phyloP scores from a whole-genome alignment of 164 flowering plant genomes.

The Kalanchoe fedtschenkoi region DNA sequence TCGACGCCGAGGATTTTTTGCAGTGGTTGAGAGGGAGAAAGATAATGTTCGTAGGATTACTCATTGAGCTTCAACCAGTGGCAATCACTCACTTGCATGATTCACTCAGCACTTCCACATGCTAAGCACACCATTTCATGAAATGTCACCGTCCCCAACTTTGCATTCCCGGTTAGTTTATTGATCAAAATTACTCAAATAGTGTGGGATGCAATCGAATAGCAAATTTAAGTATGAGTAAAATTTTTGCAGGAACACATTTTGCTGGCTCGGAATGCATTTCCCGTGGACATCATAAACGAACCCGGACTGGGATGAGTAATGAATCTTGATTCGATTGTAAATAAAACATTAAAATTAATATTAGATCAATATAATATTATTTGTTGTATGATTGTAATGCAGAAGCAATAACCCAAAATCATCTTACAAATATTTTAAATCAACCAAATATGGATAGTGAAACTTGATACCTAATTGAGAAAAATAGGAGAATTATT shows the following conservation, averaged over 20 bases:
- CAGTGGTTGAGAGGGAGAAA: constrained; percentile 26
- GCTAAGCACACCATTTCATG: constrained; percentile 7
- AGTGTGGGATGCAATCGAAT: neutral
- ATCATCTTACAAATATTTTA: no score
- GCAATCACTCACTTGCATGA: constrained; percentile 34
- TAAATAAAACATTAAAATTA: no score
- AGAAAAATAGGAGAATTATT: no score
- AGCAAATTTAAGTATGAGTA: neutral
- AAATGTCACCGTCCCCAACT: constrained; percentile 4
- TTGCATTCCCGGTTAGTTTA: constrained; percentile 12
- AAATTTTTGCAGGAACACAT: constrained; percentile 21
- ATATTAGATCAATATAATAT: no score
- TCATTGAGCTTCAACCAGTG: constrained; percentile 33
- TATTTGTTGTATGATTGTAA: no score
- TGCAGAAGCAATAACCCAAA: no score
- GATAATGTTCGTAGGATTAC: constrained; percentile 39
- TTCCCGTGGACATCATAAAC: constrained; percentile 39
- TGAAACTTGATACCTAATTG: no score
- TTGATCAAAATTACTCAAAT: neutral
- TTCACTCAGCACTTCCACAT: constrained; percentile 22
- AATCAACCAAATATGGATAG: no score
- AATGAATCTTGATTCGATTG: constrained; percentile 38
- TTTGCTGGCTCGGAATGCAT: constrained; percentile 21
- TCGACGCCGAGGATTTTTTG: constrained; percentile 13
- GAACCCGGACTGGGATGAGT: constrained; percentile 33